A percentile compares a stretch with the other conserved stretches of the same genome.
Evolutionary conservation across 148 eudicot genomes (phyloP).

Genomic region (Rhododendron molle): DNA sequence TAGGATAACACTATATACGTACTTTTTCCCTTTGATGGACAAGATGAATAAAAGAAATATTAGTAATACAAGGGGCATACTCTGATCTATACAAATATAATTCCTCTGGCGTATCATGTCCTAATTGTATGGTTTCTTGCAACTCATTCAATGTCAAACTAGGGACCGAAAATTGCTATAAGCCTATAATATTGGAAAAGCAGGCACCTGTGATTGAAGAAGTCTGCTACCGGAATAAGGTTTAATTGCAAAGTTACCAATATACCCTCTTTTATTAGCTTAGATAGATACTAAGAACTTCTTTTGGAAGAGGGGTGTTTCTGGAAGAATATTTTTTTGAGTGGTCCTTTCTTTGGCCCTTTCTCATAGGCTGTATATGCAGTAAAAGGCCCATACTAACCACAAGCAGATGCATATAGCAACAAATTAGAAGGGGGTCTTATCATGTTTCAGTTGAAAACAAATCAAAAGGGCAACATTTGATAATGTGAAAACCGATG

Average conservation of each 20-base stretch:
- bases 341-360: not conserved
- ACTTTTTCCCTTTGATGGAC: not conserved
- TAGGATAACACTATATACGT: not conserved
- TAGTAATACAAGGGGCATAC: not conserved
- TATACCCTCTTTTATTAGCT: not conserved
- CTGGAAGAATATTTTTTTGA: not conserved
- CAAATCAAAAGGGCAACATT: conserved; percentile 7
- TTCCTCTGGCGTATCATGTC: not conserved
- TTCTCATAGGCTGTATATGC: not conserved
- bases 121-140: not conserved
- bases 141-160: not conserved
- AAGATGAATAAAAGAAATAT: not conserved
- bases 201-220: not conserved
- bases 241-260: not conserved
- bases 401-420: not conserved
- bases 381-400: not conserved
- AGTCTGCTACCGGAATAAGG: not conserved
- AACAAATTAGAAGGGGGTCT: not conserved
- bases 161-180: not conserved
- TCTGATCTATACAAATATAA: not conserved
- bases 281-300: not conserved
- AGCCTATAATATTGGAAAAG: not conserved
- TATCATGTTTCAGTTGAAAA: not conserved
- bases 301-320: conserved; percentile 2
- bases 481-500: conserved; percentile 8